Evolutionary conservation across 2,329 filamentous ascomycete species (phyloP).

Genomic region (Cercospora brassicicola): DNA sequence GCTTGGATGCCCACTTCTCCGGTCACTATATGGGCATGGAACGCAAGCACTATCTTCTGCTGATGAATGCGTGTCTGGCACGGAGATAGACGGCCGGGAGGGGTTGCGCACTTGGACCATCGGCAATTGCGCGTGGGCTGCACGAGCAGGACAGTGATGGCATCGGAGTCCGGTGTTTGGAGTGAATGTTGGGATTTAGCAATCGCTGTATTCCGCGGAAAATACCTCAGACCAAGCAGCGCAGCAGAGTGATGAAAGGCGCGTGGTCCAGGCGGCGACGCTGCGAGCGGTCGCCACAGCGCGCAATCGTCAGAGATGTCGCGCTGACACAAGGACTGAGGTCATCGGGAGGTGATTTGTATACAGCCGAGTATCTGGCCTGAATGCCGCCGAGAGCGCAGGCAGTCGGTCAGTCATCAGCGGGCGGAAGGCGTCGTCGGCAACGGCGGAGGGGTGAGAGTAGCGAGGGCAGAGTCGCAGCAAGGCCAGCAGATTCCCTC

Average conservation of each 20-base stretch:
- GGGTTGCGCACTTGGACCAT: background rate
- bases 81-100: constrained; percentile 9
- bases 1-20: background rate
- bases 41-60: background rate
- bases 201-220: background rate
- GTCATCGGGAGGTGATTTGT: constrained; percentile 6
- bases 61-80: constrained; percentile 1
- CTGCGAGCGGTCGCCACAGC: background rate
- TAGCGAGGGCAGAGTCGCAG: background rate
- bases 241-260: background rate
- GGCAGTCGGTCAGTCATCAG: background rate
- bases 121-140: constrained; percentile 11
- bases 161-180: constrained; percentile 7
- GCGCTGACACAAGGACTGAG: constrained; percentile 8
- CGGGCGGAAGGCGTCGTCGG: constrained; percentile 6
- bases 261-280: background rate
- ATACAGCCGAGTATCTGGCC: constrained; percentile 13
- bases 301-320: background rate
- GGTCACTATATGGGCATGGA: background rate
- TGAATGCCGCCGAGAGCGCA: constrained; percentile 3
- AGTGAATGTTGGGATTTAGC: background rate
- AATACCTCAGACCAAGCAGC: background rate
- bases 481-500: background rate
- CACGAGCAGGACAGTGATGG: constrained; percentile 1
- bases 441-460: constrained; percentile 5